Conservation (phyloP, 441 rosid genomes). For the Jatropha multifida region DNA sequence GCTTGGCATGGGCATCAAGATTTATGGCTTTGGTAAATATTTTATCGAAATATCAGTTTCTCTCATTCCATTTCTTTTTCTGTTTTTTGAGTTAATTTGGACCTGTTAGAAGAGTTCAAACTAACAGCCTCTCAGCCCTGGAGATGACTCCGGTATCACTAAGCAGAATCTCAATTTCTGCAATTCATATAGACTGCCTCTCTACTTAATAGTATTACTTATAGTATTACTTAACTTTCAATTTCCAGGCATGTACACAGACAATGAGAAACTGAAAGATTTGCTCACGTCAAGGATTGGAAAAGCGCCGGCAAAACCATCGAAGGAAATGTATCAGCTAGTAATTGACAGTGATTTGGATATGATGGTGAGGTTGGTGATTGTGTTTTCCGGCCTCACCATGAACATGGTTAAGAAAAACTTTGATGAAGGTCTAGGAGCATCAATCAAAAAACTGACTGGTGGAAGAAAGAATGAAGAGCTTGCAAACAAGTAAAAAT, state of each 20-base stretch:
- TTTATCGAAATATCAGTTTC: neutral
- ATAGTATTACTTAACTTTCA: neutral
- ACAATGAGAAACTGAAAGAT: slow-evolving; percentile 42
- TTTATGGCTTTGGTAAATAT: slow-evolving; percentile 41
- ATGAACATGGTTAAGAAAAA: slow-evolving; percentile 45
- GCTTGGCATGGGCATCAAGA: slow-evolving; percentile 47
- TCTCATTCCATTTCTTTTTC: no score
- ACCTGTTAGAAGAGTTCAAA: no score
- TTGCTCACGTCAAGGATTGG: slow-evolving; percentile 35
- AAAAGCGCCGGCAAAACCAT: slow-evolving; percentile 37
- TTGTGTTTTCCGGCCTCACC: slow-evolving; percentile 45
- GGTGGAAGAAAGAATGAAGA: slow-evolving; percentile 47
- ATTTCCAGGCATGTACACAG: slow-evolving; percentile 43
- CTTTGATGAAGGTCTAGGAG: slow-evolving; percentile 44
- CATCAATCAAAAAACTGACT: slow-evolving; percentile 40
- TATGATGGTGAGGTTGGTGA: slow-evolving; percentile 41
- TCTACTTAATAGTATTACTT: neutral
- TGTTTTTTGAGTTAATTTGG: no score
- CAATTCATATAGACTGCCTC: neutral
- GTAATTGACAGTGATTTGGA: slow-evolving; percentile 43
- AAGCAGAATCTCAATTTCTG: neutral
- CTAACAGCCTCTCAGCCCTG: no score
- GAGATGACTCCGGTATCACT: neutral
- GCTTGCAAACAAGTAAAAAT: slow-evolving; percentile 36
- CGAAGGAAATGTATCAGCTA: slow-evolving; percentile 42